phyloP scores from a whole-genome alignment of 2,329 filamentous ascomycete genomes.

The Epichloe sp. region DNA sequence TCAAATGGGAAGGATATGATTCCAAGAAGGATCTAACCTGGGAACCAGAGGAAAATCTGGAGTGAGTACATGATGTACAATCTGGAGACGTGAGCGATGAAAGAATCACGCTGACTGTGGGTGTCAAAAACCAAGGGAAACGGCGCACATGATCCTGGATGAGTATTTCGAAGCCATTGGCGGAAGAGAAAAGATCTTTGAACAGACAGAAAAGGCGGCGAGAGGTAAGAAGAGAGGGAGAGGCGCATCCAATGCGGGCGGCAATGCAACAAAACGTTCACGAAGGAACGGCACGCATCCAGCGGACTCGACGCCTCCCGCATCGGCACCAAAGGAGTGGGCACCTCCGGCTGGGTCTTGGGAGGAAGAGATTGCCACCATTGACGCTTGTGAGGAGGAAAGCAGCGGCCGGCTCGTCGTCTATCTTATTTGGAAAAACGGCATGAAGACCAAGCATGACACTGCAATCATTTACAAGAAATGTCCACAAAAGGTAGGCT shows the following conservation, averaged over 20 bases:
- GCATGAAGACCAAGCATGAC: slow-evolving; percentile 60
- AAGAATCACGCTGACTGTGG: background rate
- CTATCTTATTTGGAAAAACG: slow-evolving; percentile 62
- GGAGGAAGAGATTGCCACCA: slow-evolving; percentile 58
- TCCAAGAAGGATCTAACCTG: slow-evolving; percentile 59
- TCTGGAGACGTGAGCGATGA: background rate
- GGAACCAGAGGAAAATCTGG: slow-evolving; percentile 59
- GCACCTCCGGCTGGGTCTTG: slow-evolving; percentile 60
- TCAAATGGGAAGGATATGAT: slow-evolving; percentile 74
- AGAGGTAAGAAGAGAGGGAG: slow-evolving; percentile 47
- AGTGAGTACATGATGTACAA: slow-evolving; percentile 11
- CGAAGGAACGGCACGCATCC: slow-evolving; percentile 38
- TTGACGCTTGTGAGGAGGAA: slow-evolving; percentile 61
- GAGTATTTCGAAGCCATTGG: slow-evolving; percentile 53
- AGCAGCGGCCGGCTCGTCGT: slow-evolving; percentile 46
- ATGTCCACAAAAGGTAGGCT: slow-evolving; percentile 57
- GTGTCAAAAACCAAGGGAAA: slow-evolving; percentile 24
- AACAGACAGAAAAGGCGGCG: slow-evolving; percentile 34
- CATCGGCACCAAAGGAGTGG: slow-evolving; percentile 36
- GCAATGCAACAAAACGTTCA: slow-evolving; percentile 29
- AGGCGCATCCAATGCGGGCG: slow-evolving; percentile 22
- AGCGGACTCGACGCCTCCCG: slow-evolving; percentile 32
- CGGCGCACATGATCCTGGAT: slow-evolving; percentile 45
- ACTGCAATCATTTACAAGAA: slow-evolving; percentile 57
- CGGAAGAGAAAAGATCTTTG: slow-evolving; percentile 44